Percentiles rank a stretch among this genome's conserved stretches.
Conservation (phyloP, 192 early-diverging fungal genomes). For the Chytriomyces hyalinus region DNA sequence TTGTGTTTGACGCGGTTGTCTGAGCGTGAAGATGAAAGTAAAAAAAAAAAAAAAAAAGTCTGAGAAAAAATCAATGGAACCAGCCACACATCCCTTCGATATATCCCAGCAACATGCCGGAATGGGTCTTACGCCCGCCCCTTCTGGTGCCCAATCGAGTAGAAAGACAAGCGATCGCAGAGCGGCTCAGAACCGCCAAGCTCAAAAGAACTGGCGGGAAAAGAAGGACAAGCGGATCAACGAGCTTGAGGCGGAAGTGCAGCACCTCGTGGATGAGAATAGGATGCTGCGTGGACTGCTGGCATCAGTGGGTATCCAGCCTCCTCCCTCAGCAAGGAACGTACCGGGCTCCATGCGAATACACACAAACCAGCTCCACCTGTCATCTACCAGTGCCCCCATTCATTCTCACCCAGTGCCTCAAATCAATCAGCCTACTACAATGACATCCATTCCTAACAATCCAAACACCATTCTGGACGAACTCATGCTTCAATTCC, state of each 20-base stretch:
- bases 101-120: no score
- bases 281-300: background rate
- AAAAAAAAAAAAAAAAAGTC: no score
- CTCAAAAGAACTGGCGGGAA: background rate
- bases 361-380: background rate
- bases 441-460: background rate
- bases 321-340: background rate
- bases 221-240: conserved; percentile 16
- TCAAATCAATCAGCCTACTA: background rate
- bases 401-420: background rate
- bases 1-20: background rate
- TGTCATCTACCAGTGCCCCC: background rate
- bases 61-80: no score
- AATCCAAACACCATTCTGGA: background rate
- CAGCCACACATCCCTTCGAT: no score
- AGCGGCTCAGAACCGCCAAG: background rate
- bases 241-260: conserved; percentile 11
- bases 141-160: no score
- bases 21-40: no score
- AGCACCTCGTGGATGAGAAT: background rate
- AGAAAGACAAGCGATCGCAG: background rate
- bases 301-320: background rate
- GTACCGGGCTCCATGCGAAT: no score
- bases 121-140: no score
- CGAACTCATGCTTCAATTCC: background rate